Evolutionary conservation across 208 protist species (phyloP), one percentile per base, ranked within the genome.

Genomic region (Leptomonas pyrrhocoris): DNA sequence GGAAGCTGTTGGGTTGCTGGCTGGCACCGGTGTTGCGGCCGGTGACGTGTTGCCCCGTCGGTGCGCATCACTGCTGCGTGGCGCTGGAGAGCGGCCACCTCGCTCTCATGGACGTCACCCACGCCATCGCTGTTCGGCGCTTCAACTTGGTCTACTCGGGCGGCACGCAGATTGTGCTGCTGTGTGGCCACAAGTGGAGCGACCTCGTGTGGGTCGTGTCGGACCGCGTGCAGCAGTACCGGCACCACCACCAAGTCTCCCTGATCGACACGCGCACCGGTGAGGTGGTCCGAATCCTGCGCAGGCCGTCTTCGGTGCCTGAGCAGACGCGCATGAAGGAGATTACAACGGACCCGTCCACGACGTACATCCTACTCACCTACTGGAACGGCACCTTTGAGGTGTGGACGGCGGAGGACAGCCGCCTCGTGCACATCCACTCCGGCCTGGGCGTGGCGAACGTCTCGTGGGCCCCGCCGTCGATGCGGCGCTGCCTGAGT

Each of bases 311-410:
- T 21, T 70, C 71, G n/a, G 84, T 75, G 60, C 65, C 78, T n/a
- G 86, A 94, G 79, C 68, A 71, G 38, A 84, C 63, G 30, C 76
- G 69, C 36, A 84, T 92, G 74, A 93, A 91, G 55, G 77, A 87
- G 45, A 81, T 90, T 16, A 81, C 76, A 16, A 81, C 85, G 78
- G 87, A 86, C 61, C 43, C 76, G 13, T 80, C 69, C 21, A 59
- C 68, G 38, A 83, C 68, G 13, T 95, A 87, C 66, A 68, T 95
- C 23, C 68, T 95, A 40, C 71, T 93, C 4, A 69, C 74, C 8
- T 95, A 88, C 79, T 80, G 79, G 76, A 84, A 92, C 49, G 84
- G 87, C 54, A 88, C 83, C 12, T 95, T 95, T 68, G 90, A 95
- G 69, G 84, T 95, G 12, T 95, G 90, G 90, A 90, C 80, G 61